Evolutionary conservation across 2,329 filamentous ascomycete species (phyloP).

Genomic region (Incumbomyces lentus): DNA sequence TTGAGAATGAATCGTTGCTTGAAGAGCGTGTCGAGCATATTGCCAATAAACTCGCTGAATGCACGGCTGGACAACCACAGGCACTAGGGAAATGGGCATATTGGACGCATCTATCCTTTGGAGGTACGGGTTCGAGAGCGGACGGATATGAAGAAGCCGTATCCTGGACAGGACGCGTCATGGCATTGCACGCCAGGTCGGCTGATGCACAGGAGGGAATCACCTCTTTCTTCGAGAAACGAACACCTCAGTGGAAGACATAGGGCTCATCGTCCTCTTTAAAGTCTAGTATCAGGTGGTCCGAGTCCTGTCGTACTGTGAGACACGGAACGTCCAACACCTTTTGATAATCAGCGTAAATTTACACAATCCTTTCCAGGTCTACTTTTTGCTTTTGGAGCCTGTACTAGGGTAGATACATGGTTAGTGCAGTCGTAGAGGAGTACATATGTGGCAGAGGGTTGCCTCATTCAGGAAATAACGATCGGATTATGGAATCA

Average conservation of each 20-base stretch:
- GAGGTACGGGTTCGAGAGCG: slow-evolving; percentile 8
- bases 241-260: slow-evolving; percentile 15
- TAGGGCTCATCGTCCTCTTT: slow-evolving; percentile 2
- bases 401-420: too few species aligned
- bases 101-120: slow-evolving; percentile 17
- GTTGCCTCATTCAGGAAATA: too few species aligned
- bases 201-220: slow-evolving; percentile 18
- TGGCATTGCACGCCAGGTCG: slow-evolving; percentile 18
- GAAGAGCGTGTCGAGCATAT: slow-evolving; percentile 15
- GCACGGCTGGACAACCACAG: slow-evolving; percentile 15
- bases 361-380: too few species aligned
- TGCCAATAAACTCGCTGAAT: slow-evolving; percentile 13
- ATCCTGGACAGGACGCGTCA: slow-evolving; percentile 17
- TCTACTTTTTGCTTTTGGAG: too few species aligned
- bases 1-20: slow-evolving; percentile 12
- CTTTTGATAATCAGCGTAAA: too few species aligned
- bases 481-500: too few species aligned
- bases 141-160: slow-evolving; percentile 21
- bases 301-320: too few species aligned
- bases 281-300: too few species aligned
- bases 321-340: too few species aligned
- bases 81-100: slow-evolving; percentile 21
- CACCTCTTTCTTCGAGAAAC: slow-evolving; percentile 17
- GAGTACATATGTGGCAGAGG: too few species aligned
- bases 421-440: too few species aligned